Evolutionary conservation across 352 stramenopile species (phyloP).

Genomic region (Sclerospora graminicola): DNA sequence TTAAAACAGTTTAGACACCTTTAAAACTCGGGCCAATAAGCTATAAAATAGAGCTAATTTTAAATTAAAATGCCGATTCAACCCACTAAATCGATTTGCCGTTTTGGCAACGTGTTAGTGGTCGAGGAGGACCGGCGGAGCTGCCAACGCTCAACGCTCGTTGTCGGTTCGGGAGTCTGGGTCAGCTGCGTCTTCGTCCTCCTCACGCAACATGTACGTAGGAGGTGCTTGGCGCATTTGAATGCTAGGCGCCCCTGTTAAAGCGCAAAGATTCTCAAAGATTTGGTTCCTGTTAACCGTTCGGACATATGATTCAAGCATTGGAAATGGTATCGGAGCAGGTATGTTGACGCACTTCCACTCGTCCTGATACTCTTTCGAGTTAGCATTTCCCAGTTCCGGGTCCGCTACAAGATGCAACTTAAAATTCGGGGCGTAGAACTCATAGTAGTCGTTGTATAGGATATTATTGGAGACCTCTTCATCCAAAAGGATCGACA

Average conservation of each 20-base stretch:
- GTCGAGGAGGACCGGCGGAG: too few species aligned
- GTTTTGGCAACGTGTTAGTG: too few species aligned
- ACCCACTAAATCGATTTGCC: too few species aligned
- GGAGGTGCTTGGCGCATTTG: slow-evolving; percentile 72
- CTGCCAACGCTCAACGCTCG: too few species aligned
- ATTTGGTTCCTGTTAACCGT: slow-evolving; percentile 53
- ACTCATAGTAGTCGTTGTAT: slow-evolving; percentile 84
- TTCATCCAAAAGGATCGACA: slow-evolving; percentile 86
- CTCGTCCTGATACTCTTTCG: slow-evolving; percentile 76
- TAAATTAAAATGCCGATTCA: too few species aligned
- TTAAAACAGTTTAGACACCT: too few species aligned
- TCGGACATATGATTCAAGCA: neutral
- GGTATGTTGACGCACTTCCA: slow-evolving; percentile 48
- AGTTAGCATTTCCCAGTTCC: slow-evolving; percentile 76
- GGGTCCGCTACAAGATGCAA: slow-evolving; percentile 69
- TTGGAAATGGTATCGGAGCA: neutral
- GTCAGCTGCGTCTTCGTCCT: slow-evolving; percentile 68
- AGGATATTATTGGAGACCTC: slow-evolving; percentile 74
- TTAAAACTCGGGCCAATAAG: too few species aligned
- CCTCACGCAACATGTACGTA: slow-evolving; percentile 60
- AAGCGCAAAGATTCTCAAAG: slow-evolving; percentile 67
- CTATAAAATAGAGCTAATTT: too few species aligned
- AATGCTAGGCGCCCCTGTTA: slow-evolving; percentile 69
- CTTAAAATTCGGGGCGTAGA: slow-evolving; percentile 79
- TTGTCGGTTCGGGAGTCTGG: slow-evolving; percentile 61